Evolutionary conservation across 2,329 filamentous ascomycete genomes (phyloP).

Genomic region (Botrytis hyacinthi): DNA sequence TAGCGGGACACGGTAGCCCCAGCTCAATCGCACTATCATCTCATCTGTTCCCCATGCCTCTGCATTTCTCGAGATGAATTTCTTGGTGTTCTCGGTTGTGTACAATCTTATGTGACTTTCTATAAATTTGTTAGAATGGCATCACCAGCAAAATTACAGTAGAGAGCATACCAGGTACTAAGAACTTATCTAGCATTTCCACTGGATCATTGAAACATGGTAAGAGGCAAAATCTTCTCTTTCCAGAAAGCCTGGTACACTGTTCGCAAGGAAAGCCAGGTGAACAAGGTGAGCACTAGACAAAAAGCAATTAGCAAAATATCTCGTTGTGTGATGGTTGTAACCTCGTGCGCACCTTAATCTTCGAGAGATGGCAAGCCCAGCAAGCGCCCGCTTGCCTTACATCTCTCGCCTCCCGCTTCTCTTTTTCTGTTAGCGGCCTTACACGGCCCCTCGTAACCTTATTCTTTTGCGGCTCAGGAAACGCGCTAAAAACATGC

Average conservation of each 20-base stretch:
- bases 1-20: conserved; percentile 33
- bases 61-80: conserved; percentile 33
- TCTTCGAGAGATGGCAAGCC: conserved; percentile 40
- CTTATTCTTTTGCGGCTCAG: conserved; percentile 30
- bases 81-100: conserved; percentile 33
- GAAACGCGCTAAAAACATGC: conserved; percentile 32
- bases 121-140: conserved; percentile 22
- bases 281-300: conserved; percentile 37
- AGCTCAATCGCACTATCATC: conserved; percentile 31
- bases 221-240: conserved; percentile 37
- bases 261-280: conserved; percentile 37
- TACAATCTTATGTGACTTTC: conserved; percentile 36
- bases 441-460: conserved; percentile 32
- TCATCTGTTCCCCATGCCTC: conserved; percentile 33
- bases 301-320: neutral
- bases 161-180: conserved; percentile 33
- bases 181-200: conserved; percentile 33
- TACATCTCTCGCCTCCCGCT: conserved; percentile 36
- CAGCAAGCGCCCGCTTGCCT: conserved; percentile 38
- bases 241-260: conserved; percentile 34
- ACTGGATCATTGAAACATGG: conserved; percentile 39
- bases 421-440: conserved; percentile 35
- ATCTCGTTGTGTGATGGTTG: too few species aligned
- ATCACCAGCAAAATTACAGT: neutral
- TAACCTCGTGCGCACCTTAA: conserved; percentile 28